Base-by-base conservation (phyloP, 2,329 filamentous ascomycete genomes). In the Neospermospora avenae region DNA sequence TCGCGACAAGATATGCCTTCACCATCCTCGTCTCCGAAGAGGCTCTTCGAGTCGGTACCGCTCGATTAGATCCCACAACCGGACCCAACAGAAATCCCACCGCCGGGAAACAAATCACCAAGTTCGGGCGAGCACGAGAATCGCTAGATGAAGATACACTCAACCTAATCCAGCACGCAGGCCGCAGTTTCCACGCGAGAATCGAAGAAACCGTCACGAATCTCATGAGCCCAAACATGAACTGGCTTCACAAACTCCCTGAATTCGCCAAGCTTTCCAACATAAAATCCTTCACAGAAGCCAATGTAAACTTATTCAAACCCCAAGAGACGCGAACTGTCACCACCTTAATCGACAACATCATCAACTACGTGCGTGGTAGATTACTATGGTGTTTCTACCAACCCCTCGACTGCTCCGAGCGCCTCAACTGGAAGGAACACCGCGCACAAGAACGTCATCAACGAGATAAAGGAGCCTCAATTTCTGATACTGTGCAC, bases 21-120 rank as follows among this genome's bases (percentile, higher is more conserved):
- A 76, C 79, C 11, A 80, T 87, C 25, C 76, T 89, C 4, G 85
- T 88, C 22, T 84, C 81, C 18, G 86, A 90, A 67, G 77, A 81
- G 55, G 85, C 85, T 3, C 68, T 88, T 13, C 58, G 55, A 4
- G 45, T 66, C 24, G 65, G 60, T 3, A 61, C 61, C 6, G 37
- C 28, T 18, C 51, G 49, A 24, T 28, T 11, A 20, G 6, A 34
- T 53, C 25, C 31, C 8, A 28, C n/a, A 11, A 16, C 14, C 39
- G 18, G 53, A 13, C 28, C 35, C 10, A 49, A 52, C 13, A 28
- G 31, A 22, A 45, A 58, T 14, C 24, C 25, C 10, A 13, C 44
- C 6, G 31, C 28, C 25, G 34, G 24, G 5, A 48, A 55, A 16
- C 49, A 34, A 24, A 22, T 53, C 42, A 74, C 74, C 34, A 60